A percentile compares a stretch with the other conserved stretches of the same genome.
Conservation (phyloP, 805 yeast genomes). For the Cyberlindnera americana region DNA sequence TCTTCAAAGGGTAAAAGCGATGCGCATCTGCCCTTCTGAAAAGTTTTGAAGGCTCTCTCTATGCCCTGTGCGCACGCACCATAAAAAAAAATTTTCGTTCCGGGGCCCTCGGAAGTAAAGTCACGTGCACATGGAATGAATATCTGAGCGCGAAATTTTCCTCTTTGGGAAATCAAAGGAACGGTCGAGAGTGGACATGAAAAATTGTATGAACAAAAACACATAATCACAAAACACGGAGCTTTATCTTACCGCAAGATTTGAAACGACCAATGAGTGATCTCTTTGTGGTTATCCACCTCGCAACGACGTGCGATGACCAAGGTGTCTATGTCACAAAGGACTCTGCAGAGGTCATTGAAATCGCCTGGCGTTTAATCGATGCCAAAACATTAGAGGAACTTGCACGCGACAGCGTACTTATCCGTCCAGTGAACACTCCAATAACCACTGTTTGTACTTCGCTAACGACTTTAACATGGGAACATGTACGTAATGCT, state of each 20-base stretch:
- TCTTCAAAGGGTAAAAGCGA: neutral
- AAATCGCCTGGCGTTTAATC: slow-evolving; percentile 63
- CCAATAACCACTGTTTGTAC: slow-evolving; percentile 62
- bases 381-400: slow-evolving; percentile 49
- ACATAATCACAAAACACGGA: too few species aligned
- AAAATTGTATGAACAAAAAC: too few species aligned
- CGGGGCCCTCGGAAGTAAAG: slow-evolving; percentile 4
- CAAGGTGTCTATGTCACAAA: slow-evolving; percentile 52
- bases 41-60: slow-evolving; percentile 2
- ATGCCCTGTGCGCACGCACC: too few species aligned
- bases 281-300: slow-evolving; percentile 55
- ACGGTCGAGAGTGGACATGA: too few species aligned
- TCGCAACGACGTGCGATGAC: slow-evolving; percentile 67
- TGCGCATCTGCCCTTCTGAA: slow-evolving; percentile 6
- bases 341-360: slow-evolving; percentile 67
- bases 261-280: slow-evolving; percentile 31
- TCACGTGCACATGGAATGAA: neutral
- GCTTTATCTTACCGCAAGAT: too few species aligned
- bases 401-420: slow-evolving; percentile 39
- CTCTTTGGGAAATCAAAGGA: neutral
- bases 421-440: slow-evolving; percentile 60
- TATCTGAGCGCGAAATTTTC: neutral
- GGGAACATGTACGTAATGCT: slow-evolving; percentile 59
- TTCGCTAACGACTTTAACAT: slow-evolving; percentile 47
- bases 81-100: slow-evolving; percentile 15